phyloP scores from a whole-genome alignment of 164 flowering plant species.

The Umbellularia californica region DNA sequence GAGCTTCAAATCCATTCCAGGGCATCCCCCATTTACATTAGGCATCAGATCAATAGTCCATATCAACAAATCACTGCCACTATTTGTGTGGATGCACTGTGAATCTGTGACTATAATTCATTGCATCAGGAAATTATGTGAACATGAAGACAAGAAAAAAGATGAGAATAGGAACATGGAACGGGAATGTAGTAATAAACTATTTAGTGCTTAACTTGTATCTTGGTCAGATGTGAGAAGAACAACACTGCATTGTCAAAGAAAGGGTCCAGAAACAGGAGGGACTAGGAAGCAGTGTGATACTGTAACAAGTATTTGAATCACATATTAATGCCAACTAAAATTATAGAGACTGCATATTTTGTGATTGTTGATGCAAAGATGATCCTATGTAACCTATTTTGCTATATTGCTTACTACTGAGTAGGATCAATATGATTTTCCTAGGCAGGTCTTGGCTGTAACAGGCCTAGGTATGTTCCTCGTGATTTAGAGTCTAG shows the following conservation, averaged over 20 bases:
- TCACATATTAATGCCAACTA: too few relatives aligned
- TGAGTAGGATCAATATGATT: too few relatives aligned
- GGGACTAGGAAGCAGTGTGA: not conserved
- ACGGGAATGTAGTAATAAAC: not conserved
- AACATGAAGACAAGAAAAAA: not conserved
- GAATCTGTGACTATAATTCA: too few relatives aligned
- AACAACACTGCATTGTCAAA: not conserved
- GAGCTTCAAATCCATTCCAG: not conserved
- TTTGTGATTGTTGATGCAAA: too few relatives aligned
- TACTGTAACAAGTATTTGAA: too few relatives aligned
- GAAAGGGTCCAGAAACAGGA: not conserved
- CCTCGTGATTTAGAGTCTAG: too few relatives aligned
- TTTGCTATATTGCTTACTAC: too few relatives aligned
- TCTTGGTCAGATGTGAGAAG: not conserved
- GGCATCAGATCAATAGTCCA: not conserved
- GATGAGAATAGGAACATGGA: not conserved
- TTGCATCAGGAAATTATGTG: not conserved
- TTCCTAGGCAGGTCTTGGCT: too few relatives aligned
- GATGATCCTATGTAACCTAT: too few relatives aligned
- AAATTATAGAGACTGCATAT: too few relatives aligned
- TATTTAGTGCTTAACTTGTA: not conserved
- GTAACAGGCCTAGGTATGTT: too few relatives aligned
- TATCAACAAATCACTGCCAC: not conserved
- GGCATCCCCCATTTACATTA: not conserved
- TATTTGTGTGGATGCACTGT: too few relatives aligned